Evolutionary conservation across 1,284 basidiomycete species (phyloP).

Genomic region (Ceraceosorus guamensis): DNA sequence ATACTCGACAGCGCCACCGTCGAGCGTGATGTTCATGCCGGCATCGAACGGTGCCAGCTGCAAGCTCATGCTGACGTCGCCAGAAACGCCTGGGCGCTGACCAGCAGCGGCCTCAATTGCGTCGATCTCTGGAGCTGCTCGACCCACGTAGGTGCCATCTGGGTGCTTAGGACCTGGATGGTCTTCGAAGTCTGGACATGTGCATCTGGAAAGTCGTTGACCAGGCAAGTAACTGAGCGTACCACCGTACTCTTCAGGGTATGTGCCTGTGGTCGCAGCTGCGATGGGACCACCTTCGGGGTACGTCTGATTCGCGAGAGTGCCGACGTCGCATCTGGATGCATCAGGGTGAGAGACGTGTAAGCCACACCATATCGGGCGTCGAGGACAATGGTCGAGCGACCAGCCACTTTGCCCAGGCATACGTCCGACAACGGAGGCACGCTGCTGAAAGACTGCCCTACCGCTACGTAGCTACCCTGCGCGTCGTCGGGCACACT

Average conservation of each 20-base stretch:
- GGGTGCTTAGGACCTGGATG: slow-evolving; percentile 37
- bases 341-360: no score
- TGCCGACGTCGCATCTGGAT: slow-evolving; percentile 44
- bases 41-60: slow-evolving; percentile 44
- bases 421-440: neutral
- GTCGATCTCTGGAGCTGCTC: slow-evolving; percentile 79
- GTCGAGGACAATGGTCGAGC: no score
- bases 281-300: slow-evolving; percentile 32
- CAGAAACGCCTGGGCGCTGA: slow-evolving; percentile 46
- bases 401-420: no score
- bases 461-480: no score
- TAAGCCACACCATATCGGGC: no score
- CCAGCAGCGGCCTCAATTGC: slow-evolving; percentile 64
- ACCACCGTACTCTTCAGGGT: slow-evolving; percentile 30
- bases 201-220: slow-evolving; percentile 40
- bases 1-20: slow-evolving; percentile 47
- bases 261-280: slow-evolving; percentile 35
- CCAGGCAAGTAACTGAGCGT: slow-evolving; percentile 35
- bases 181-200: slow-evolving; percentile 28
- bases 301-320: slow-evolving; percentile 39
- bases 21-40: slow-evolving; percentile 31
- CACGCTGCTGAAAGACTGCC: neutral
- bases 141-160: slow-evolving; percentile 41
- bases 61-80: slow-evolving; percentile 41
- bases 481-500: no score